These are phyloP conservation scores for Diaporthe batatas DNA, from an alignment of 2,329 filamentous ascomycete species.

Conservation along the genomic window DNA sequence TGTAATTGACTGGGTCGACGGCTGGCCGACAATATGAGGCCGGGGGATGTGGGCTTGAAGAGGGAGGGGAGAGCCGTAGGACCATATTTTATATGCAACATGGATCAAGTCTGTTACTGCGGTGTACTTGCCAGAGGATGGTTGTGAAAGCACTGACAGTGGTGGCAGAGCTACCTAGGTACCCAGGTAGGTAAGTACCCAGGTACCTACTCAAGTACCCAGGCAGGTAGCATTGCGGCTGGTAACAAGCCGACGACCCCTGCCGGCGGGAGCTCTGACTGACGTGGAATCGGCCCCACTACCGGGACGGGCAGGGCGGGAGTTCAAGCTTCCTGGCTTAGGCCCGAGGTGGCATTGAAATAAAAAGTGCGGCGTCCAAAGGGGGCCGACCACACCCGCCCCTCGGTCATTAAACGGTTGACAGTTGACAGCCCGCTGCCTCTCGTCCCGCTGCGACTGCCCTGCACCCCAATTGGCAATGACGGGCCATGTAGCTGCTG, in stretches of 20 bases:
- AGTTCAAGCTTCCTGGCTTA: slow-evolving; percentile 11
- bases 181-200: no score
- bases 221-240: not conserved
- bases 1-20: slow-evolving; percentile 50
- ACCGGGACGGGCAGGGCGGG: slow-evolving; percentile 1
- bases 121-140: no score
- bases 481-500: slow-evolving; percentile 43
- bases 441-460: slow-evolving; percentile 4
- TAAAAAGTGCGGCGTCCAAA: slow-evolving; percentile 34
- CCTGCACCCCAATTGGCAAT: slow-evolving; percentile 35
- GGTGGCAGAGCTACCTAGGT: no score
- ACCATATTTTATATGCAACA: no score
- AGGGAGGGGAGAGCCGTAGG: no score
- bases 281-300: slow-evolving; percentile 34
- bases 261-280: not conserved
- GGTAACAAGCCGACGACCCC: not conserved
- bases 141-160: no score
- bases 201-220: no score
- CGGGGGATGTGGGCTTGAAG: no score
- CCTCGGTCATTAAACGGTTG: no score
- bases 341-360: slow-evolving; percentile 33
- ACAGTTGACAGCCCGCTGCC: not conserved
- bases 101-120: no score
- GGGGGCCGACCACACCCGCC: not conserved
- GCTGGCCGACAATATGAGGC: slow-evolving; percentile 43